Evolutionary conservation across 176 grass and related monocot species (phyloP).

Genomic region (Zea luxurians): DNA sequence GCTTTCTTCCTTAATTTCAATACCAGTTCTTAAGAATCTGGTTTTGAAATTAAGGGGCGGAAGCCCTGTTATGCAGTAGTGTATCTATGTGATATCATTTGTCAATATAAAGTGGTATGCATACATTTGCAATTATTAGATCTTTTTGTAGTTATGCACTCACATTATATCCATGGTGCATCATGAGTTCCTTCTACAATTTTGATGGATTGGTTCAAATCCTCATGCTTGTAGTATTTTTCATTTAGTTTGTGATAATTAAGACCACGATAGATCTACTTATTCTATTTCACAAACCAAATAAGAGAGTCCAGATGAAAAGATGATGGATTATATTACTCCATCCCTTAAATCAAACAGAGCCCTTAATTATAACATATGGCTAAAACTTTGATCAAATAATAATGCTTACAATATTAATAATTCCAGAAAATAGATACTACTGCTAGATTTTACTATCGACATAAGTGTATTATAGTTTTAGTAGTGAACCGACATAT

Average conservation of each 20-base stretch:
- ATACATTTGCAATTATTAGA: background rate
- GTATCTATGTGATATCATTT: no score
- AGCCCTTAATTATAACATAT: background rate
- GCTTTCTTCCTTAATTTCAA: no score
- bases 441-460: background rate
- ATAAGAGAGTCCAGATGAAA: background rate
- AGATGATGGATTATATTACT: background rate
- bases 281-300: background rate
- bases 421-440: background rate
- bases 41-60: no score
- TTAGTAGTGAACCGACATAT: background rate
- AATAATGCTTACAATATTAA: background rate
- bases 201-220: background rate
- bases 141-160: background rate
- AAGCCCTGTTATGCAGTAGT: no score
- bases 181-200: background rate
- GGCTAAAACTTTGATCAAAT: background rate
- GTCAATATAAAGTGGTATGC: background rate
- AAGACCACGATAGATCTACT: background rate
- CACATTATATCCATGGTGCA: background rate
- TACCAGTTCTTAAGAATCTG: no score
- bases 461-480: background rate
- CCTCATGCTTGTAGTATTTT: background rate
- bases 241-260: background rate
- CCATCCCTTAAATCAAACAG: background rate